A percentile compares a stretch with the other conserved stretches of the same genome.
Evolutionary conservation across 352 stramenopile genomes (phyloP).

Genomic region (Globisporangium okanoganense): DNA sequence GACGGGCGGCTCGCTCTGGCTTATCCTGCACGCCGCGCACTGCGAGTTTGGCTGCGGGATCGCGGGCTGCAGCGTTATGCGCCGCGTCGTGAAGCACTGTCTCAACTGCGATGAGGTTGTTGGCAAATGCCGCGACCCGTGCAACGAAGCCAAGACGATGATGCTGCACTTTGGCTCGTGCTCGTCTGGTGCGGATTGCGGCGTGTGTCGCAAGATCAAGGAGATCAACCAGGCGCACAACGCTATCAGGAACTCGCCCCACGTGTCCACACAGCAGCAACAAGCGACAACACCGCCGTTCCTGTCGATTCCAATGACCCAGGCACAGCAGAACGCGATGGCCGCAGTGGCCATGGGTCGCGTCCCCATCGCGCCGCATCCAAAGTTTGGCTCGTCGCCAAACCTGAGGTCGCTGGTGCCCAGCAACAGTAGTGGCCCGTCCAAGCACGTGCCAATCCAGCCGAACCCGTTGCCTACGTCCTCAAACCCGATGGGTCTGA

Average conservation of each 20-base stretch:
- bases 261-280: not conserved
- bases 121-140: slow-evolving; percentile 61
- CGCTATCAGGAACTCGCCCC: slow-evolving; percentile 29
- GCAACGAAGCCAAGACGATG: slow-evolving; percentile 79
- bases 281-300: slow-evolving; percentile 13
- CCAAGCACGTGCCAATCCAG: slow-evolving; percentile 72
- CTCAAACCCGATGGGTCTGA: slow-evolving; percentile 67
- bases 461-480: slow-evolving; percentile 69
- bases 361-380: slow-evolving; percentile 8
- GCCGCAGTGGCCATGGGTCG: not conserved
- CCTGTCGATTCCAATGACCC: slow-evolving; percentile 12
- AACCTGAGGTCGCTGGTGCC: slow-evolving; percentile 8
- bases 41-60: slow-evolving; percentile 53
- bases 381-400: slow-evolving; percentile 19
- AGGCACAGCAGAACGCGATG: not conserved
- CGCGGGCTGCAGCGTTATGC: slow-evolving; percentile 61
- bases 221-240: slow-evolving; percentile 72
- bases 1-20: slow-evolving; percentile 66
- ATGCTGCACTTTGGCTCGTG: slow-evolving; percentile 66
- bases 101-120: slow-evolving; percentile 50
- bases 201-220: slow-evolving; percentile 55
- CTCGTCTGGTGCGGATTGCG: slow-evolving; percentile 22
- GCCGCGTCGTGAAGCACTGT: slow-evolving; percentile 62
- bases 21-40: slow-evolving; percentile 51
- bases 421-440: slow-evolving; percentile 2